These are phyloP conservation scores for Neonectria neomacrospora DNA, from an alignment of 2,329 filamentous ascomycete genomes.

Conservation along the genomic window DNA sequence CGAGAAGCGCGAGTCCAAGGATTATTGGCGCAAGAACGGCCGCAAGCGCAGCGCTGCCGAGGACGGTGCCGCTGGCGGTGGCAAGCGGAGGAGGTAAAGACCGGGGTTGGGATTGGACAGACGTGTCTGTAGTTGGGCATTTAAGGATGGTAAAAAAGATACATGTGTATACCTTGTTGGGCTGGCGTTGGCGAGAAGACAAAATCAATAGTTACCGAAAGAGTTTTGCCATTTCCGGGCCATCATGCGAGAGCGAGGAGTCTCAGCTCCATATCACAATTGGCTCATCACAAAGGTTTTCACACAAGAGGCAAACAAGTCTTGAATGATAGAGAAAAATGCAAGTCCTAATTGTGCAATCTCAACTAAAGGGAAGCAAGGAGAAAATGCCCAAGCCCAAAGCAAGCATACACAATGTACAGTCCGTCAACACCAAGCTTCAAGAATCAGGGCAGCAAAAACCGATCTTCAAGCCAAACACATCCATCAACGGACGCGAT, in stretches of 20 bases:
- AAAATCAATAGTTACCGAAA: constrained; percentile 23
- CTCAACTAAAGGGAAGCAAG: constrained; percentile 34
- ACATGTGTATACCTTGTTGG: constrained; percentile 37
- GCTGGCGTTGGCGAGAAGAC: constrained; percentile 40
- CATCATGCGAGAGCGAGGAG: not conserved
- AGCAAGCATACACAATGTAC: constrained; percentile 41
- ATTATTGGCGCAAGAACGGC: constrained; percentile 92
- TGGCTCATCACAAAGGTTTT: not conserved
- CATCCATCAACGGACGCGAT: constrained; percentile 34
- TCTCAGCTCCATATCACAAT: not conserved
- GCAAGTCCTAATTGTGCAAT: constrained; percentile 39
- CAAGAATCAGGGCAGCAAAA: constrained; percentile 38
- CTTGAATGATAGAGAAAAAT: constrained; percentile 13
- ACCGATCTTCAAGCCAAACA: constrained; percentile 36
- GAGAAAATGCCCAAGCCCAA: constrained; percentile 25
- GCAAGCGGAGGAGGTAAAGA: constrained; percentile 49
- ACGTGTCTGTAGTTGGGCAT: constrained; percentile 3
- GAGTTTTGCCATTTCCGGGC: not conserved
- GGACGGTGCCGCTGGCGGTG: constrained; percentile 49
- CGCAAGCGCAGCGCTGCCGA: constrained; percentile 68
- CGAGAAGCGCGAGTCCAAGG: constrained; percentile 91
- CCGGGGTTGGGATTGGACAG: not conserved
- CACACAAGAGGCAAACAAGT: not conserved
- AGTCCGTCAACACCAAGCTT: constrained; percentile 44
- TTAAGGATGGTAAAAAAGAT: constrained; percentile 27